These are phyloP conservation scores for Exophiala sp. DNA, from an alignment of 2,329 filamentous ascomycete species.

Conservation along the genomic window DNA sequence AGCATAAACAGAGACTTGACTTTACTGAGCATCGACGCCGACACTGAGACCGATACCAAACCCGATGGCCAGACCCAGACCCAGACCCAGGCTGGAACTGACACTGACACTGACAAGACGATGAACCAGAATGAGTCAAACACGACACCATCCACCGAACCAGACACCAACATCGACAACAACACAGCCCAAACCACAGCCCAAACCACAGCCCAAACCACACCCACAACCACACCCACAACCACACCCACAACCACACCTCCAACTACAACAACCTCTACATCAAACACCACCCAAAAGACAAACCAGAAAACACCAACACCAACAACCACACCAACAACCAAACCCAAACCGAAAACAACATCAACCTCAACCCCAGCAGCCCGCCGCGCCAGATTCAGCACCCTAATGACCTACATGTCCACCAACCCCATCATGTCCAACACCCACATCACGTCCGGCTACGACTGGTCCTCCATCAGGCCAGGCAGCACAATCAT, in stretches of 20 bases:
- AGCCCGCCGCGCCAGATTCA: slow-evolving; percentile 6
- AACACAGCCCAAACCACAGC: too few relatives aligned
- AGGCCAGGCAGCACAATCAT: slow-evolving; percentile 44
- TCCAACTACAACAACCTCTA: not conserved
- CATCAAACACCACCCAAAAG: not conserved
- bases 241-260: not conserved
- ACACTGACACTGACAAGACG: too few relatives aligned
- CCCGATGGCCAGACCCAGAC: too few relatives aligned
- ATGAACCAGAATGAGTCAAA: too few relatives aligned
- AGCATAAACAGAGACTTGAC: too few relatives aligned
- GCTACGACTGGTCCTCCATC: slow-evolving; percentile 35
- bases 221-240: not conserved
- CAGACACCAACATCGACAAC: too few relatives aligned
- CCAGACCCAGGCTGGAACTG: too few relatives aligned
- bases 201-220: not conserved
- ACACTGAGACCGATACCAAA: too few relatives aligned
- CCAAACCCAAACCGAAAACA: not conserved
- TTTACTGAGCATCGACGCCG: too few relatives aligned
- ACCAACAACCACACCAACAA: not conserved
- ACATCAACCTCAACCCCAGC: not conserved
- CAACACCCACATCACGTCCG: slow-evolving; percentile 12
- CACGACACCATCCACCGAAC: too few relatives aligned
- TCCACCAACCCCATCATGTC: slow-evolving; percentile 15
- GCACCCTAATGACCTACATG: slow-evolving; percentile 19
- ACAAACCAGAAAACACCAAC: not conserved